Percentiles rank a stretch among this genome's conserved stretches.
phyloP scores from a whole-genome alignment of 2,329 filamentous ascomycete genomes.

The Verticillium tricorpus region DNA sequence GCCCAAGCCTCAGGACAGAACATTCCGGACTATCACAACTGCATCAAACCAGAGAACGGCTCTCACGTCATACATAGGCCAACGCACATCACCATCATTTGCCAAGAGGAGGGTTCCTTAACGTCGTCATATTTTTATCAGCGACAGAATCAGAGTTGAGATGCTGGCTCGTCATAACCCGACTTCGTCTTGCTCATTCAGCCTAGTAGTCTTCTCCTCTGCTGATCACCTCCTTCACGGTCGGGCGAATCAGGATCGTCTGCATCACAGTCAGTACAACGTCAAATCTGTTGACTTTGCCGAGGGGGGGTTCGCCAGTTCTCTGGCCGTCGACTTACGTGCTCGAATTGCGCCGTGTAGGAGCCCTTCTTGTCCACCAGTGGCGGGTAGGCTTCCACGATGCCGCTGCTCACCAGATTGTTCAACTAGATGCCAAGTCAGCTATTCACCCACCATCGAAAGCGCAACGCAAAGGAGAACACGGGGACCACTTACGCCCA shows the following conservation, averaged over 20 bases:
- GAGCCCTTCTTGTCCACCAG: conserved; percentile 89
- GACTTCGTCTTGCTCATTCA: conserved; percentile 1
- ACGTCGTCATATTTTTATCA: not conserved
- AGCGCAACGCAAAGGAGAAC: conserved; percentile 27
- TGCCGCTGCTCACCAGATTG: conserved; percentile 74
- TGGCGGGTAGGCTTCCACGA: conserved; percentile 88
- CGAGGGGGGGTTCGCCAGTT: not conserved
- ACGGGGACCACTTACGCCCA: conserved; percentile 66
- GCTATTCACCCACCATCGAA: conserved; percentile 17
- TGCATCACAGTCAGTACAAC: conserved; percentile 23
- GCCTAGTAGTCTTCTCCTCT: conserved; percentile 76
- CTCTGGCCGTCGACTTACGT: conserved; percentile 56
- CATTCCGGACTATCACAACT: not conserved
- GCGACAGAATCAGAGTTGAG: not conserved
- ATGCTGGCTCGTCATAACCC: not conserved
- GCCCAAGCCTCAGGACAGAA: not conserved
- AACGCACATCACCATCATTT: not conserved
- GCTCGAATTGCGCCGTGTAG: conserved; percentile 91
- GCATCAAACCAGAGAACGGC: not conserved
- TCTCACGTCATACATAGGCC: not conserved
- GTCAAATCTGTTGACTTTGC: conserved; percentile 7
- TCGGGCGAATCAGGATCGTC: conserved; percentile 74
- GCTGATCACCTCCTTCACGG: conserved; percentile 82
- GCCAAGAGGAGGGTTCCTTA: not conserved
- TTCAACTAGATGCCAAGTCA: conserved; percentile 58